A percentile compares a stretch with the other conserved stretches of the same genome.
Conservation (phyloP, 1,139 yeast genomes). For the Protomyces lactucae-debilis region DNA sequence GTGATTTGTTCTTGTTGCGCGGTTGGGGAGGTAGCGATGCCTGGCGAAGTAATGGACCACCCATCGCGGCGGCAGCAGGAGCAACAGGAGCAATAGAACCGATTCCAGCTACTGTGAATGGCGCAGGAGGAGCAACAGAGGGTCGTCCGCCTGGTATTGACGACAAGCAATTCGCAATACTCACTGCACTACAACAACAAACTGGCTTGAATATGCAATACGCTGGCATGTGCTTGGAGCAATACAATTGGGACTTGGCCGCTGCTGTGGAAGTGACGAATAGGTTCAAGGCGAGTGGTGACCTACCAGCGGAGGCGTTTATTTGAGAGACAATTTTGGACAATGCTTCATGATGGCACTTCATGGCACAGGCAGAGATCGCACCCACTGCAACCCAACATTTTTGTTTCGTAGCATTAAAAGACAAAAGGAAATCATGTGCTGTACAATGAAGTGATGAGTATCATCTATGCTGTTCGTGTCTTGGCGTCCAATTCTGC, state of each 20-base stretch:
- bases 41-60: conserved; percentile 8
- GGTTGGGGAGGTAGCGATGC: conserved; percentile 29
- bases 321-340: neutral
- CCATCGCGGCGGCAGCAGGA: neutral
- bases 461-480: neutral
- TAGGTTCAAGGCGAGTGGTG: conserved; percentile 22
- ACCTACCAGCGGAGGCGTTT: conserved; percentile 29
- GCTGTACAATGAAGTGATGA: neutral
- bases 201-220: conserved; percentile 75
- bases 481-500: conserved; percentile 3
- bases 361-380: too few relatives aligned
- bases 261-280: conserved; percentile 67
- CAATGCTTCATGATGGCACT: neutral
- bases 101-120: conserved; percentile 24
- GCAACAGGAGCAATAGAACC: neutral
- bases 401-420: too few relatives aligned
- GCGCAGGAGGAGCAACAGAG: conserved; percentile 19
- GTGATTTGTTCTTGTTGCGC: conserved; percentile 27
- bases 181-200: conserved; percentile 61
- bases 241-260: conserved; percentile 77
- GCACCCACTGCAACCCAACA: too few relatives aligned
- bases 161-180: conserved; percentile 56
- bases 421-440: neutral
- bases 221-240: conserved; percentile 80
- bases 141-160: conserved; percentile 10